Conservation (phyloP, 495 filamentous ascomycete species). For the Cudoniella acicularis region DNA sequence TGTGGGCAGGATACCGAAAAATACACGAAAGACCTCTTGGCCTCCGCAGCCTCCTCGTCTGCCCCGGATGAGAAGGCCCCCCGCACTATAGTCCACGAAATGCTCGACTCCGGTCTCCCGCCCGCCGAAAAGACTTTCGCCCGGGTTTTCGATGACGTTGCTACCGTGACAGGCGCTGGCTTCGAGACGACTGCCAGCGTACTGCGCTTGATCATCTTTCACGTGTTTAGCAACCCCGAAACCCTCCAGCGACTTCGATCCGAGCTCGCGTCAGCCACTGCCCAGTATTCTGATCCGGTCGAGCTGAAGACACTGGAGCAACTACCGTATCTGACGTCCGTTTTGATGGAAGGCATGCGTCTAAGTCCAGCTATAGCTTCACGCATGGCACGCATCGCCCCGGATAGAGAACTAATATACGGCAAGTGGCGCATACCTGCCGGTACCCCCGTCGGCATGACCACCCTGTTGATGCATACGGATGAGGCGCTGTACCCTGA, state of each 20-base stretch:
- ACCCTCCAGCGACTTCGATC: slow-evolving; percentile 24
- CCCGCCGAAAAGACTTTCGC: slow-evolving; percentile 23
- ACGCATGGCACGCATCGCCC: slow-evolving; percentile 29
- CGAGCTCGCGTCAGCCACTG: slow-evolving; percentile 19
- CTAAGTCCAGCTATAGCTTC: slow-evolving; percentile 34
- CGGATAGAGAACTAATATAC: slow-evolving; percentile 29
- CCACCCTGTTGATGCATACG: slow-evolving; percentile 42
- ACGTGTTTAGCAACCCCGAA: slow-evolving; percentile 23
- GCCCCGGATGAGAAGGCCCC: slow-evolving; percentile 16
- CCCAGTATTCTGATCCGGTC: slow-evolving; percentile 19
- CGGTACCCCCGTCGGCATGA: slow-evolving; percentile 43
- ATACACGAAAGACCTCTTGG: slow-evolving; percentile 2
- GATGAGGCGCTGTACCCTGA: slow-evolving; percentile 43
- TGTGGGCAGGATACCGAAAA: slow-evolving; percentile 16
- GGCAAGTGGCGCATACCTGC: slow-evolving; percentile 26
- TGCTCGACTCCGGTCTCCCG: slow-evolving; percentile 27
- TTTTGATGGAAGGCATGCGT: slow-evolving; percentile 39
- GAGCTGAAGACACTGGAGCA: slow-evolving; percentile 31
- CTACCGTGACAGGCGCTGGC: slow-evolving; percentile 25
- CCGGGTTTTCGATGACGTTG: slow-evolving; percentile 27
- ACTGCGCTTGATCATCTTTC: slow-evolving; percentile 28
- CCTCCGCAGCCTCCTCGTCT: slow-evolving; percentile 1
- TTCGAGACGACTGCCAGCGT: slow-evolving; percentile 24
- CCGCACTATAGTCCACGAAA: slow-evolving; percentile 26
- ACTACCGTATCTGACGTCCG: slow-evolving; percentile 41